Base-by-base conservation (phyloP, 805 yeast species). In the Candida yuanshanica region DNA sequence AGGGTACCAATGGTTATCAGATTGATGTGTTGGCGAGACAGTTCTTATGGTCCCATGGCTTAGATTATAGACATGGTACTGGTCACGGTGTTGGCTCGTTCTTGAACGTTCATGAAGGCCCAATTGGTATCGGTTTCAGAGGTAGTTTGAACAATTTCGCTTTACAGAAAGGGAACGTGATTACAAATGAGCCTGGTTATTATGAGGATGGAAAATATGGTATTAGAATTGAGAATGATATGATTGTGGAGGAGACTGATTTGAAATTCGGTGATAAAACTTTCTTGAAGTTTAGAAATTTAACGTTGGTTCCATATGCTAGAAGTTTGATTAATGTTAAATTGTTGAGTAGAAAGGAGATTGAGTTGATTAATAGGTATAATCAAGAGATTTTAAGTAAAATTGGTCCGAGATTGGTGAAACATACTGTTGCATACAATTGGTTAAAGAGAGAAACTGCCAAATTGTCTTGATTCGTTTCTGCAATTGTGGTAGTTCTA, bases 51-150 rank as follows among this genome's bases (percentile, higher is more conserved):
- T 68, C 77, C 31, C 70, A 78, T 39, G 98, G 98, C 0, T 67
- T 87, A 37, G 93, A 86, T 59, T 93, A 85, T 59, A 77, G 81
- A 48, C 99, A 93, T 62, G 98, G 99, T 9, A 88, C 98, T 0
- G 96, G 98, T 2, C 99, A 93, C 62, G 99, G 99, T 5, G 84
- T 93, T n/a, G 98, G 96, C 2, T 74, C 90, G 17, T 91, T 74
- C 58, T 77, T 95, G 35, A 83, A 83, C 59, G 98, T 93, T 14
- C 99, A 93, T 60, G 96, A 95, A 56, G 93, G 95, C 0, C 98
- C 98, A 1, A 74, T 91, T 41, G 95, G 90, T 13, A 79, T 93
- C 45, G 86, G 83, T 44, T 67, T 60, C 56, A 69, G 71, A 53
- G 63, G 68, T 20, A 65, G 72, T 13, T 64, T 75, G 20, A 64